Conservation (phyloP, 371 early-diverging fungal species). For the Saksenaea oblongispora region DNA sequence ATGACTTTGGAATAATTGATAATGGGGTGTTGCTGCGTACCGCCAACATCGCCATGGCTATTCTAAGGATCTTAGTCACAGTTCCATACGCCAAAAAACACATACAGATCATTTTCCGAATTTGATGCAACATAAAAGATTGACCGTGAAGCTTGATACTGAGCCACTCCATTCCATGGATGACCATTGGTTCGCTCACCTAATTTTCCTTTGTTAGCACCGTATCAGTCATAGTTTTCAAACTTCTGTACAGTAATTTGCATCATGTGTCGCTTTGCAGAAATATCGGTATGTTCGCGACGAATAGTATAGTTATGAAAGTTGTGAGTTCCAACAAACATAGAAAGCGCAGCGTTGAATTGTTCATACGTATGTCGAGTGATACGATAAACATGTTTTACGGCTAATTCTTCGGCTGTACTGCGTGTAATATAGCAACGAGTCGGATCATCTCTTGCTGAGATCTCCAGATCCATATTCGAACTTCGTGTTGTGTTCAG, state of each 20-base stretch:
- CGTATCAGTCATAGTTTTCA: neutral
- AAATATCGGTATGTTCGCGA: slow-evolving; percentile 72
- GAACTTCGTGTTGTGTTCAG: slow-evolving; percentile 13
- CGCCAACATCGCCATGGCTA: slow-evolving; percentile 79
- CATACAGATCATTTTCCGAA: slow-evolving; percentile 98
- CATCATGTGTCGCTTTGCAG: slow-evolving; percentile 80
- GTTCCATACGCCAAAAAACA: neutral
- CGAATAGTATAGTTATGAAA: slow-evolving; percentile 97
- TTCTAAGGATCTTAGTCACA: neutral
- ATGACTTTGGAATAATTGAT: slow-evolving; percentile 63
- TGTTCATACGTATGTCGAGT: slow-evolving; percentile 42
- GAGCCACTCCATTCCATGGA: slow-evolving; percentile 89
- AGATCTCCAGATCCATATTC: slow-evolving; percentile 29
- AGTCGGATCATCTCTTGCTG: slow-evolving; percentile 31
- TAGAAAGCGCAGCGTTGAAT: slow-evolving; percentile 69
- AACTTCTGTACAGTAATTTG: slow-evolving; percentile 60
- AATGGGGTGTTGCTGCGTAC: slow-evolving; percentile 74
- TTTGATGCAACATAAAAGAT: slow-evolving; percentile 99
- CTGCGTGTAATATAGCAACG: slow-evolving; percentile 36
- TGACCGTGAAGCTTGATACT: slow-evolving; percentile 94
- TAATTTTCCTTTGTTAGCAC: slow-evolving; percentile 14
- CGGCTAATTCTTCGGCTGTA: slow-evolving; percentile 49
- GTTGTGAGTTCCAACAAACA: slow-evolving; percentile 91
- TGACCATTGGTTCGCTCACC: slow-evolving; percentile 76
- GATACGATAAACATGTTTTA: slow-evolving; percentile 66